Percentiles rank a stretch among this genome's conserved stretches.
These are phyloP conservation scores for Diaporthe longicolla DNA, from an alignment of 2,329 filamentous ascomycete genomes.

Conservation along the genomic window DNA sequence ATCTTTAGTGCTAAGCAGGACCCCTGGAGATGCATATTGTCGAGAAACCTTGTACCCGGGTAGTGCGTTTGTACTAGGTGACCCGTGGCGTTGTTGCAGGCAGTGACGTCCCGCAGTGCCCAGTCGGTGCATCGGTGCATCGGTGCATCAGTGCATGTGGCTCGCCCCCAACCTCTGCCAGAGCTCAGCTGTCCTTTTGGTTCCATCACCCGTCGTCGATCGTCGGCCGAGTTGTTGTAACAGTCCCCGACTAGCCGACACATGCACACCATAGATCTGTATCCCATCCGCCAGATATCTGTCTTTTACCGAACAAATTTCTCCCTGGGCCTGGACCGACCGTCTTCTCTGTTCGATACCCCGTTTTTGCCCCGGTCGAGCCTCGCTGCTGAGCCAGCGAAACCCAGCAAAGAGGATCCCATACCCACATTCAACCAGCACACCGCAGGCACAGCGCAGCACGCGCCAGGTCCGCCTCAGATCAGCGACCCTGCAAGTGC, in stretches of 20 bases:
- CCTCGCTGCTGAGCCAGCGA: slow-evolving; percentile 17
- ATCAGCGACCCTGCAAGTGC: slow-evolving; percentile 38
- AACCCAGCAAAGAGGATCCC: slow-evolving; percentile 26
- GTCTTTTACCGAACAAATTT: slow-evolving; percentile 9
- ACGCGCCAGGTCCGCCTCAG: slow-evolving; percentile 40
- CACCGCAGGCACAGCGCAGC: slow-evolving; percentile 32
- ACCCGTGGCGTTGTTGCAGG: slow-evolving; percentile 17
- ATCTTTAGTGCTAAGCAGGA: slow-evolving; percentile 27
- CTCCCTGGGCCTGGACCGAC: slow-evolving; percentile 6
- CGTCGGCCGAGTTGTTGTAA: slow-evolving; percentile 18
- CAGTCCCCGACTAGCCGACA: slow-evolving; percentile 2
- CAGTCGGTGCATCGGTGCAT: too few relatives aligned
- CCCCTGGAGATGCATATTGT: slow-evolving; percentile 29
- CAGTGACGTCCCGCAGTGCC: slow-evolving; percentile 19
- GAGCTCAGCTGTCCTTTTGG: slow-evolving; percentile 35
- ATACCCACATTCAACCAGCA: slow-evolving; percentile 29
- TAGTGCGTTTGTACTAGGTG: slow-evolving; percentile 21
- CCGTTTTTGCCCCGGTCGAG: slow-evolving; percentile 5
- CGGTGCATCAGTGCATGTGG: not conserved
- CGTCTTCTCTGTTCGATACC: not conserved
- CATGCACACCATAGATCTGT: not conserved
- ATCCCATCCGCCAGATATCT: not conserved
- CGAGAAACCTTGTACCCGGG: slow-evolving; percentile 22
- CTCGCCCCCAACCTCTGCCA: not conserved
- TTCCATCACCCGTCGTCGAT: slow-evolving; percentile 15